Base-by-base conservation (phyloP, 495 filamentous ascomycete genomes). In the Collariella sp. region DNA sequence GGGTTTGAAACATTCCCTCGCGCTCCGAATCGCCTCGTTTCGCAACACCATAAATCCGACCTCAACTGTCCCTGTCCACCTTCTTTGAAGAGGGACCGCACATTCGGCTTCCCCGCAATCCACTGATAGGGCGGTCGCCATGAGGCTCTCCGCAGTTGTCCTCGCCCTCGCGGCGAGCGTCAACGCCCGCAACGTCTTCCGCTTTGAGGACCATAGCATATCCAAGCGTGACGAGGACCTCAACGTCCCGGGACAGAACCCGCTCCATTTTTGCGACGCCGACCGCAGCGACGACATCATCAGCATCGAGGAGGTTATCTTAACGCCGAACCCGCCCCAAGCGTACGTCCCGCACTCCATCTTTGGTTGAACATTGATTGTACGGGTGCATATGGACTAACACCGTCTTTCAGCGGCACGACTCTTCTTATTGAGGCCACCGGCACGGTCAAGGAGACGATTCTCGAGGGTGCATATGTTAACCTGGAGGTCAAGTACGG, bases 401-500 rank as follows among this genome's bases (percentile, higher is more conserved):
- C 29, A 41, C 20, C 22, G 19, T 56, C 54, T 55, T 34, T 46
- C 61, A 99, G 93, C 51, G 94, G 94, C 53, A 38, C 81, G 44
- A 77, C 76, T n/a, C 83, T 99, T 56, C 77, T 71, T 16, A 94
- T 99, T 72, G 75, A 79, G 43, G 93, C 91, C 15, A 72, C 67
- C 22, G 93, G 94, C 53, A 83, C 68, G 15, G 74, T 99, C 42
- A 76, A 71, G 51, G 68, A 91, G 54, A 61, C 68, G 12, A 76
- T 99, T 54, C 76, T 79, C n/a, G 65, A 87, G 35, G 91, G 88
- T 47, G 86, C 94, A 38, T 84, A 83, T 53, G 83, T 96, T 33
- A 75, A 83, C 26, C 67, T 99, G 29, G 77, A 83, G 52, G 91
- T 97, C 72, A 96, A 95, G 70, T 99, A 91, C 67, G 93, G 89